A percentile compares a stretch with the other conserved stretches of the same genome.
Evolutionary conservation across 2,329 filamentous ascomycete genomes (phyloP).

Genomic region (Diplodia corticola): DNA sequence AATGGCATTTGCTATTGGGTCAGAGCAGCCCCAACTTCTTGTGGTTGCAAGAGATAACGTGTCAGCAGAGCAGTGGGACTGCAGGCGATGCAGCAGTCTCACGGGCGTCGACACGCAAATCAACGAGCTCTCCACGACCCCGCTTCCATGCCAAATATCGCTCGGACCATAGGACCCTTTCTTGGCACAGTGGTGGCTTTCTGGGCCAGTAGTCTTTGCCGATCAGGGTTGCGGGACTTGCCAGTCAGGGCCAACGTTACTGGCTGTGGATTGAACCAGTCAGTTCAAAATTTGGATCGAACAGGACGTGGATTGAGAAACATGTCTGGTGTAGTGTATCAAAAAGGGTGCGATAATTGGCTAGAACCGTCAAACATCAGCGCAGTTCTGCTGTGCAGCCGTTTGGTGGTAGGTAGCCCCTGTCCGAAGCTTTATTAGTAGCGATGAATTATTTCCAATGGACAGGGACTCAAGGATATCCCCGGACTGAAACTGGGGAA

Average conservation of each 20-base stretch:
- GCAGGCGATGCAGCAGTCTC: not conserved
- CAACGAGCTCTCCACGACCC: not conserved
- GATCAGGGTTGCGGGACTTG: not conserved
- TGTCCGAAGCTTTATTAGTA: too few relatives aligned
- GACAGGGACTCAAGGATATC: too few relatives aligned
- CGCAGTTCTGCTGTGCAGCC: too few relatives aligned
- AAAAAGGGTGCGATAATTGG: too few relatives aligned
- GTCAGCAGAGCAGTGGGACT: conserved; percentile 8
- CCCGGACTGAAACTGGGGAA: too few relatives aligned
- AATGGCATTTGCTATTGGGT: not conserved
- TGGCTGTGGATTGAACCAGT: not conserved
- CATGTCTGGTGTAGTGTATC: not conserved
- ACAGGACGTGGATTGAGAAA: not conserved
- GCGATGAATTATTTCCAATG: too few relatives aligned
- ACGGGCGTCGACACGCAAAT: not conserved
- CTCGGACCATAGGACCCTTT: not conserved
- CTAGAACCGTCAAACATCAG: too few relatives aligned
- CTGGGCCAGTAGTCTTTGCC: not conserved
- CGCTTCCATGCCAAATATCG: not conserved
- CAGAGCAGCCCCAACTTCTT: not conserved
- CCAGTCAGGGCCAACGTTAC: not conserved
- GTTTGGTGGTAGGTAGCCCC: too few relatives aligned
- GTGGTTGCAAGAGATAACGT: not conserved
- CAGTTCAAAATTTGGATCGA: not conserved
- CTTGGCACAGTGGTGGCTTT: not conserved